Base-by-base conservation (phyloP, 352 stramenopile genomes). In the Globisporangium barbulae region DNA sequence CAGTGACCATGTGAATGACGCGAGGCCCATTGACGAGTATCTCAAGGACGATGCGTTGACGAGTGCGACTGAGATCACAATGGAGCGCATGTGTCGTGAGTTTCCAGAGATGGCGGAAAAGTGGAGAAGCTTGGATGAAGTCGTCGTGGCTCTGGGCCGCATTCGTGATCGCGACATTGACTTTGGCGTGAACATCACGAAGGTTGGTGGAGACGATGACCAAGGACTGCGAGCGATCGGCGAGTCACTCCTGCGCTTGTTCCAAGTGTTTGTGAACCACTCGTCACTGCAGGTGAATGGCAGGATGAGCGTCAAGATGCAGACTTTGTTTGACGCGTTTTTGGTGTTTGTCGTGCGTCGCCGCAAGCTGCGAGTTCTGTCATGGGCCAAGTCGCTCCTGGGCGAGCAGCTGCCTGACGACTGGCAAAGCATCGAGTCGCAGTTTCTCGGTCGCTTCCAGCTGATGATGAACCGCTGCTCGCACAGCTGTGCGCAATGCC, bases 391-490 rank as follows among this genome's bases (percentile, higher is more conserved):
- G 25, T 68, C 76, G 35, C 63, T 69, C 17, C 73, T 91, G 10
- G 65, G 73, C 22, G 73, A 68, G 28, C 70, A 67, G 28, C 53
- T 86, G 0, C 63, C 76, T 0, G 70, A 88, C 0, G 80, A 81
- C 3, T 89, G 81, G 79, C 78, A 71, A 8, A 55, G 54, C 2
- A 25, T 81, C 0, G 78, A 91, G 58, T 72, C 80, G 17, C 79
- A 88, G 52, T 75, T 70, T 3, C 25, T 88, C 0, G 72, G 67
- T 0, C 61, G 68, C 9, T 78, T 91, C 47, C 70, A 88, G 49
- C 70, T 78, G 28, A 57, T 90, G 10, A 68, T 90, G 7, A 72
- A 67, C 2, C 85, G 85, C 2, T 94, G 85, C 50, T 70, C 85
- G 33, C 76, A 79, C 53, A 65, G 72, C 5, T 94, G 85, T 49